Evolutionary conservation across 2,329 filamentous ascomycete genomes (phyloP).

Genomic region (Fusarium ramigenum): DNA sequence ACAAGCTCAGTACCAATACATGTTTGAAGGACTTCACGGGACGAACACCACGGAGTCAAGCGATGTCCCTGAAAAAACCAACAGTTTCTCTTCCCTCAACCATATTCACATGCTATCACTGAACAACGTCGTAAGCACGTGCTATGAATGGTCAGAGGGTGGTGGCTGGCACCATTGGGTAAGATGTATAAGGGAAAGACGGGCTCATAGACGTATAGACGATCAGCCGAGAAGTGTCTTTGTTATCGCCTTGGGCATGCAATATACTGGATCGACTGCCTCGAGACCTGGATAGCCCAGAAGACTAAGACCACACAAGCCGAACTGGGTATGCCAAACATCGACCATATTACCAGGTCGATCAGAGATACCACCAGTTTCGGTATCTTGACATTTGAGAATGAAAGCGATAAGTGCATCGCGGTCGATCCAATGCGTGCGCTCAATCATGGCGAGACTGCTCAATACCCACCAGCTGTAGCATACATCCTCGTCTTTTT

Average conservation of each 20-base stretch:
- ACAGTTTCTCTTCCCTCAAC: conserved; percentile 66
- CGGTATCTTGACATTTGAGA: conserved; percentile 84
- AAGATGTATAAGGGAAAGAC: not conserved
- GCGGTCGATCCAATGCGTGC: conserved; percentile 92
- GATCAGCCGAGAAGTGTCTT: conserved; percentile 63
- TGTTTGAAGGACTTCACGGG: conserved; percentile 44
- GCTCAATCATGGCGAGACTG: conserved; percentile 87
- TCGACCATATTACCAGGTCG: conserved; percentile 94
- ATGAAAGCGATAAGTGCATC: conserved; percentile 84
- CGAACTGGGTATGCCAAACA: conserved; percentile 95
- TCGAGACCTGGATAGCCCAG: conserved; percentile 79
- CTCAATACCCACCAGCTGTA: conserved; percentile 99
- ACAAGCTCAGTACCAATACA: not conserved
- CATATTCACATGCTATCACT: conserved; percentile 74
- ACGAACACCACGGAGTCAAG: conserved; percentile 37
- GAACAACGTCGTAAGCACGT: conserved; percentile 60
- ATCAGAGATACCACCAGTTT: conserved; percentile 87
- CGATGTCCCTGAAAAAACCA: conserved; percentile 44
- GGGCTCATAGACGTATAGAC: not conserved
- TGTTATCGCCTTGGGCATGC: conserved; percentile 76
- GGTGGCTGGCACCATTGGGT: not conserved
- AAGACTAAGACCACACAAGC: conserved; percentile 86
- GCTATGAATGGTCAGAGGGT: conserved; percentile 76
- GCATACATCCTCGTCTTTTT: conserved; percentile 96
- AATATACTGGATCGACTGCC: conserved; percentile 88